Evolutionary conservation across 305 asterid genomes (phyloP).

Genomic region (Salvia sclarea): DNA sequence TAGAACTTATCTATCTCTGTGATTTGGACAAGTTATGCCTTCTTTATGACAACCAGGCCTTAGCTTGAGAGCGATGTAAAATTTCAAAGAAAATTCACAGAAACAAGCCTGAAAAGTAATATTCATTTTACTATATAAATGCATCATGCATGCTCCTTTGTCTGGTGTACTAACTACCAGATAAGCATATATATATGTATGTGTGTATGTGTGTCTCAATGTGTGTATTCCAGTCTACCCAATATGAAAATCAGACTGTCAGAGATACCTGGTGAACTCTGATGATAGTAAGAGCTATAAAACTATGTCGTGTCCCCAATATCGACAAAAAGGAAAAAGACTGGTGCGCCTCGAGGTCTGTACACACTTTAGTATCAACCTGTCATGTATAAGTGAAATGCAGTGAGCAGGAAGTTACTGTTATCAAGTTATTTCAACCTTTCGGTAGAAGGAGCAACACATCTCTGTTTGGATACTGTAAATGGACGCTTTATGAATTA

Average conservation of each 20-base stretch:
- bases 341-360: background rate
- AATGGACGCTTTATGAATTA: background rate
- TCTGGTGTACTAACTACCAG: background rate
- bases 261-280: background rate
- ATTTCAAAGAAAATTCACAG: background rate
- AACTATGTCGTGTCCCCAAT: background rate
- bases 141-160: background rate
- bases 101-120: background rate
- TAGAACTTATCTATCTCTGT: background rate
- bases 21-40: background rate
- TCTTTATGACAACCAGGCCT: background rate
- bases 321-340: background rate
- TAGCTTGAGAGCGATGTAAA: background rate
- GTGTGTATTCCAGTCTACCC: constrained; percentile 1
- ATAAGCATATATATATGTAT: background rate
- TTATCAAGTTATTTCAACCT: constrained; percentile 1
- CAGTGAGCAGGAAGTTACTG: background rate
- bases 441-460: background rate
- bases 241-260: background rate
- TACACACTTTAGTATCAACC: background rate
- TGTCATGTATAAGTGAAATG: background rate
- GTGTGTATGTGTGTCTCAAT: too few relatives aligned
- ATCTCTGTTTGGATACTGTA: background rate
- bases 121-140: background rate
- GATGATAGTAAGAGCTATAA: constrained; percentile 1